Evolutionary conservation across 192 early-diverging fungal species (phyloP).

Genomic region (Backusella luteola): DNA sequence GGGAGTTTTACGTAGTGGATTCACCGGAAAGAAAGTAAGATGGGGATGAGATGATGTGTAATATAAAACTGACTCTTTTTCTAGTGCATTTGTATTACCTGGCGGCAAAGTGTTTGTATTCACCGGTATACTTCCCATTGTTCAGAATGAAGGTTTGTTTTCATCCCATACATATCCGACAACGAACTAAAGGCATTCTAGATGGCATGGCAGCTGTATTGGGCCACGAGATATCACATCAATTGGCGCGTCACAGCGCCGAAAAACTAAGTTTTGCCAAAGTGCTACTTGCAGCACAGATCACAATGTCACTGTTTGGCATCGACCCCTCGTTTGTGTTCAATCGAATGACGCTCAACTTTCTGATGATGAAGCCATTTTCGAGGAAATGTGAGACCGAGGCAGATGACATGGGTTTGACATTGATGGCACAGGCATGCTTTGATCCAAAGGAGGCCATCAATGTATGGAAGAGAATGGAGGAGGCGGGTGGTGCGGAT

Average conservation of each 20-base stretch:
- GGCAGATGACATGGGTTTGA: slow-evolving; percentile 88
- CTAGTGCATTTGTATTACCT: slow-evolving; percentile 86
- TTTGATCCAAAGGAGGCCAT: slow-evolving; percentile 83
- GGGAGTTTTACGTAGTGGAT: slow-evolving; percentile 93
- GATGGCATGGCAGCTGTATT: slow-evolving; percentile 91
- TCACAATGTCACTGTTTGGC: slow-evolving; percentile 58
- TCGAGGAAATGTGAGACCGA: slow-evolving; percentile 88
- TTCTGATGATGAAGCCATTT: slow-evolving; percentile 83
- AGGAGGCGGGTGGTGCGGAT: slow-evolving; percentile 35
- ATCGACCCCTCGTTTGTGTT: slow-evolving; percentile 65
- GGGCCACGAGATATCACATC: slow-evolving; percentile 94
- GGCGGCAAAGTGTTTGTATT: slow-evolving; percentile 98
- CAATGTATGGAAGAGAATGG: slow-evolving; percentile 86
- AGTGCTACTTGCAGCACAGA: slow-evolving; percentile 55
- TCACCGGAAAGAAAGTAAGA: slow-evolving; percentile 68
- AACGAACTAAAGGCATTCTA: background rate
- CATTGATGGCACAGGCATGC: slow-evolving; percentile 91
- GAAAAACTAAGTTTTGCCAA: slow-evolving; percentile 83
- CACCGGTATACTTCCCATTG: slow-evolving; percentile 85
- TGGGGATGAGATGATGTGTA: no score
- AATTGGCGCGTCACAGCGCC: slow-evolving; percentile 85
- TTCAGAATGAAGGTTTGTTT: slow-evolving; percentile 56
- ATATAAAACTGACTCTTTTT: no score
- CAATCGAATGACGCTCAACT: slow-evolving; percentile 59
- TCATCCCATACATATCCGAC: no score